phyloP scores from a whole-genome alignment of 2,329 filamentous ascomycete genomes.

The Alternaria tenuissima region DNA sequence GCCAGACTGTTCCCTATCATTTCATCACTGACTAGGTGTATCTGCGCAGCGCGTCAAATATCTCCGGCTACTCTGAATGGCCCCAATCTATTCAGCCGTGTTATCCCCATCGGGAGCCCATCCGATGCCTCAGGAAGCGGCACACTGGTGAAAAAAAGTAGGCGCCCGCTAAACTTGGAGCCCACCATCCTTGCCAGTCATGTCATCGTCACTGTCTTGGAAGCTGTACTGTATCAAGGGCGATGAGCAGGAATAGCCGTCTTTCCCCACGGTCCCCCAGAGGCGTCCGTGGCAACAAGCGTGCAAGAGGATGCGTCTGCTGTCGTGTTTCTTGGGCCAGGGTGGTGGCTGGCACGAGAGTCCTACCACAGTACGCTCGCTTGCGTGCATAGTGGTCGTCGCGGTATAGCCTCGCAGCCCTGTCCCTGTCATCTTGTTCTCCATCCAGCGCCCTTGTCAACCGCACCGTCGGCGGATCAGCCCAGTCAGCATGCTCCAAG shows the following conservation, averaged over 20 bases:
- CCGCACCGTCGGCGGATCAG: slow-evolving; percentile 41
- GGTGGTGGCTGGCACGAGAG: slow-evolving; percentile 35
- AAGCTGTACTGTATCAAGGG: slow-evolving; percentile 6
- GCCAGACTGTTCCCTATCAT: slow-evolving; percentile 39
- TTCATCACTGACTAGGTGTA: slow-evolving; percentile 24
- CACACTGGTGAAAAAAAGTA: slow-evolving; percentile 38
- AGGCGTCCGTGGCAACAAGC: slow-evolving; percentile 19
- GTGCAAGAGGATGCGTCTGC: slow-evolving; percentile 26
- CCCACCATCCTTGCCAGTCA: slow-evolving; percentile 25
- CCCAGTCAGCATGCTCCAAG: slow-evolving; percentile 44
- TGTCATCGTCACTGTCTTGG: slow-evolving; percentile 6
- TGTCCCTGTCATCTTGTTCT: slow-evolving; percentile 29
- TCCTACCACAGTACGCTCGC: slow-evolving; percentile 32
- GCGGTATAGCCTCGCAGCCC: slow-evolving; percentile 21
- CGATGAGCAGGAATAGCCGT: slow-evolving; percentile 29
- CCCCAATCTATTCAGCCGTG: slow-evolving; percentile 44
- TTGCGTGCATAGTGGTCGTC: slow-evolving; percentile 41
- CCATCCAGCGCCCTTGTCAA: slow-evolving; percentile 32
- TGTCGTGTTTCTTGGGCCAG: slow-evolving; percentile 34
- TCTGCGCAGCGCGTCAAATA: slow-evolving; percentile 35
- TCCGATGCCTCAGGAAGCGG: slow-evolving; percentile 43
- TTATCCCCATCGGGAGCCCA: slow-evolving; percentile 48
- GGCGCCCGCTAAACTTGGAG: slow-evolving; percentile 48
- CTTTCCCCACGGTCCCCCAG: slow-evolving; percentile 15
- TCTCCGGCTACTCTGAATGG: slow-evolving; percentile 47